Percentiles rank a stretch among this genome's conserved stretches.
Evolutionary conservation across 371 early-diverging fungal species (phyloP).

Genomic region (Lichtheimia ramosa): DNA sequence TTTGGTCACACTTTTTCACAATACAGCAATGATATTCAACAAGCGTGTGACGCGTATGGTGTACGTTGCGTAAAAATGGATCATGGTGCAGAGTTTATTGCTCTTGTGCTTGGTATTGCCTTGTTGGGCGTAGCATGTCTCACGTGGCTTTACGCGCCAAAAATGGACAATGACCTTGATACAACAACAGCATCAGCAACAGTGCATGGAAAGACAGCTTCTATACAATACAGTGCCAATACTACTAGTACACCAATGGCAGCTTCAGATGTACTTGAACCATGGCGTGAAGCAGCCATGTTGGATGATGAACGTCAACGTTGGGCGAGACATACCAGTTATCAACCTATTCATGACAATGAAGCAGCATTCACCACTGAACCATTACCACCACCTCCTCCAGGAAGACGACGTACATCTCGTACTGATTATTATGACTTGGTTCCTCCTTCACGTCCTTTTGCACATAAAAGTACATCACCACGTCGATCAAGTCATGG

Average conservation of each 20-base stretch:
- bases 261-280: slow-evolving; percentile 9
- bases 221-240: neutral
- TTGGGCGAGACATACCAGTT: slow-evolving; percentile 2
- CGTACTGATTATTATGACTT: slow-evolving; percentile 9
- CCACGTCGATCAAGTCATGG: slow-evolving; percentile 15
- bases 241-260: neutral
- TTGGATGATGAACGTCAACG: slow-evolving; percentile 7
- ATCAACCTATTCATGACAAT: slow-evolving; percentile 7
- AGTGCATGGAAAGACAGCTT: too few relatives aligned
- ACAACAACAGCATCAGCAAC: neutral
- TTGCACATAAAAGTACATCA: slow-evolving; percentile 1
- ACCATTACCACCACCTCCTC: slow-evolving; percentile 9
- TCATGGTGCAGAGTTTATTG: slow-evolving; percentile 24
- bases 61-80: slow-evolving; percentile 18
- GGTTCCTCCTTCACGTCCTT: slow-evolving; percentile 14
- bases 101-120: slow-evolving; percentile 24
- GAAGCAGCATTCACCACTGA: slow-evolving; percentile 6
- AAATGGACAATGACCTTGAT: neutral
- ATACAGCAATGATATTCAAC: slow-evolving; percentile 7
- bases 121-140: slow-evolving; percentile 20
- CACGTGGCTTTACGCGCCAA: slow-evolving; percentile 10
- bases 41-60: slow-evolving; percentile 14
- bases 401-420: neutral
- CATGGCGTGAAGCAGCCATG: slow-evolving; percentile 17
- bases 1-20: slow-evolving; percentile 19